Evolutionary conservation across 306 rosid genomes (phyloP).

Genomic region (Mucuna pruriens): DNA sequence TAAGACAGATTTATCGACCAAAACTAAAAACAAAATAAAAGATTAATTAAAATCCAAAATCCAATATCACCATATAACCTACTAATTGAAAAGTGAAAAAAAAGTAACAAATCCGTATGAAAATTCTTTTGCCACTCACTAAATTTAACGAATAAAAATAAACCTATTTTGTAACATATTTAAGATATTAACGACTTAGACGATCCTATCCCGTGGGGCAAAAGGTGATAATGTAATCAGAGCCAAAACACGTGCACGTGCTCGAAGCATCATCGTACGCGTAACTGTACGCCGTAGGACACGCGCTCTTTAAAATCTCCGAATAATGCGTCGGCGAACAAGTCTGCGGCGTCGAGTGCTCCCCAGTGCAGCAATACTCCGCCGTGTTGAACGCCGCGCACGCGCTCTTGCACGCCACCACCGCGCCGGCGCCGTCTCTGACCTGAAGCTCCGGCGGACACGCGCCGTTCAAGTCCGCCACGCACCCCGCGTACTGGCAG

Average conservation of each 20-base stretch:
- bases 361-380: constrained; percentile 79
- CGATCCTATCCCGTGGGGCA: too few species aligned
- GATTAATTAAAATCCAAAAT: too few species aligned
- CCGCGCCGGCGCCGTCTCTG: constrained; percentile 29
- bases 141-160: too few species aligned
- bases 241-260: constrained; percentile 73
- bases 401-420: constrained; percentile 82
- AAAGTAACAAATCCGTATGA: too few species aligned
- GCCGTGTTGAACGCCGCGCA: constrained; percentile 71
- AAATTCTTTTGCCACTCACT: too few species aligned
- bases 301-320: constrained; percentile 66
- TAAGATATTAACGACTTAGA: too few species aligned
- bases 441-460: constrained; percentile 71
- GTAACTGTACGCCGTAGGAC: constrained; percentile 80
- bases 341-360: constrained; percentile 66
- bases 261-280: constrained; percentile 84
- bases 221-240: constrained; percentile 73
- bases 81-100: too few species aligned
- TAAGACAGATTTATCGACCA: too few species aligned
- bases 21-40: too few species aligned
- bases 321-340: constrained; percentile 78
- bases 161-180: too few species aligned
- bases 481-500: constrained; percentile 84
- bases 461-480: constrained; percentile 55
- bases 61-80: too few species aligned